Percentiles rank a stretch among this genome's conserved stretches.
These are phyloP conservation scores for Fusarium sp. DNA, from an alignment of 2,329 filamentous ascomycete species.

Conservation along the genomic window DNA sequence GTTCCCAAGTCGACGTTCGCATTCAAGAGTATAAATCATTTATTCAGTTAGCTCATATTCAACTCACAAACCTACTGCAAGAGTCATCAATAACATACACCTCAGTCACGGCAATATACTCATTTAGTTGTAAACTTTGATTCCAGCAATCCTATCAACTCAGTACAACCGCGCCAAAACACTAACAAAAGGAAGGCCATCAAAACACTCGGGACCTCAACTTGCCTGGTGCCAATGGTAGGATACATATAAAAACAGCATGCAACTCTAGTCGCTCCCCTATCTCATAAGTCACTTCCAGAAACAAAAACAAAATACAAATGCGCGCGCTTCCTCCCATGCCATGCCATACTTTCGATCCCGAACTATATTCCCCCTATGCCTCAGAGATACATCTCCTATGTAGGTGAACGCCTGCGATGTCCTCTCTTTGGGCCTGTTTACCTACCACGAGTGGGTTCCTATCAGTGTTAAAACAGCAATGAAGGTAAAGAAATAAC, in stretches of 20 bases:
- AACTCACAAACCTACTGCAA: too few species aligned
- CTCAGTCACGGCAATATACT: background rate
- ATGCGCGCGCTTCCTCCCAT: constrained; percentile 42
- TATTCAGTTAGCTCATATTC: background rate
- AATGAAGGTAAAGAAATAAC: constrained; percentile 42
- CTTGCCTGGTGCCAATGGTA: constrained; percentile 33
- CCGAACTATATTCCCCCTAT: constrained; percentile 31
- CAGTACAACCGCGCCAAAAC: constrained; percentile 45
- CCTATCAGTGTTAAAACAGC: constrained; percentile 40
- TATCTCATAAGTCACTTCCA: constrained; percentile 44
- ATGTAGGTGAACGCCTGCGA: constrained; percentile 31
- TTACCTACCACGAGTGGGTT: constrained; percentile 37
- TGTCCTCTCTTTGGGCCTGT: constrained; percentile 31
- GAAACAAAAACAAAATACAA: constrained; percentile 19
- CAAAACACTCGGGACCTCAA: constrained; percentile 38
- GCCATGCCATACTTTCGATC: constrained; percentile 39
- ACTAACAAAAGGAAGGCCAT: constrained; percentile 40
- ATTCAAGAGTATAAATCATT: background rate
- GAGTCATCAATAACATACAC: background rate
- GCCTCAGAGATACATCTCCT: constrained; percentile 33
- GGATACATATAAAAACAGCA: constrained; percentile 39
- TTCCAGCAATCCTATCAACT: constrained; percentile 43
- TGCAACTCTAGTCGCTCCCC: constrained; percentile 31
- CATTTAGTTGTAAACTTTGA: constrained; percentile 41
- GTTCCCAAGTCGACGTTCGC: background rate